Evolutionary conservation across 2,329 filamentous ascomycete species (phyloP).

Genomic region (Fusarium illudens): DNA sequence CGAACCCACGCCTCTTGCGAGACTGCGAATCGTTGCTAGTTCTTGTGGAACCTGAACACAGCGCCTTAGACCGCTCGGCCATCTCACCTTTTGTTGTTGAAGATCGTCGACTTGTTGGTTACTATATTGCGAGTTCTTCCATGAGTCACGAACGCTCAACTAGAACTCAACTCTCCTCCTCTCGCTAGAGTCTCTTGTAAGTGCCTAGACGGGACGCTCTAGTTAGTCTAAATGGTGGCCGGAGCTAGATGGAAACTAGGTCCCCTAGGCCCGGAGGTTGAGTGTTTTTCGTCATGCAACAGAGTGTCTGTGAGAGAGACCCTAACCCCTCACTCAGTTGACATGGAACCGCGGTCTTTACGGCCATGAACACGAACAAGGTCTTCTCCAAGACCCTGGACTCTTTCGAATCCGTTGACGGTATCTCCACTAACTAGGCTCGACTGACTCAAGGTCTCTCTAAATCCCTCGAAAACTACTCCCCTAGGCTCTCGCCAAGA

Average conservation of each 20-base stretch:
- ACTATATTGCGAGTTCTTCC: background rate
- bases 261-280: no score
- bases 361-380: no score
- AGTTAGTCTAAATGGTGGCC: no score
- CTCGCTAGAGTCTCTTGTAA: no score
- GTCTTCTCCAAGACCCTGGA: no score
- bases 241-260: no score
- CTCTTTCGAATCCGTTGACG: background rate
- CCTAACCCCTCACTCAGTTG: no score
- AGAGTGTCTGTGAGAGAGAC: no score
- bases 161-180: no score
- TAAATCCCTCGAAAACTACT: background rate
- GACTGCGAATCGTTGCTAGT: constrained; percentile 13
- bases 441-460: background rate
- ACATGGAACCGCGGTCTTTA: no score
- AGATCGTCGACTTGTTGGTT: background rate
- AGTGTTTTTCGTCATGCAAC: no score
- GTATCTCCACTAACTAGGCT: background rate
- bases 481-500: background rate
- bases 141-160: background rate
- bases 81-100: background rate
- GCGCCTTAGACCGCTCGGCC: constrained; percentile 15
- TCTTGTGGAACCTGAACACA: constrained; percentile 8
- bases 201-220: no score
- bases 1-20: constrained; percentile 9